Percentiles rank a stretch among this genome's conserved stretches.
Evolutionary conservation across 768 basidiomycete genomes (phyloP).

Genomic region (Collybia sordida): DNA sequence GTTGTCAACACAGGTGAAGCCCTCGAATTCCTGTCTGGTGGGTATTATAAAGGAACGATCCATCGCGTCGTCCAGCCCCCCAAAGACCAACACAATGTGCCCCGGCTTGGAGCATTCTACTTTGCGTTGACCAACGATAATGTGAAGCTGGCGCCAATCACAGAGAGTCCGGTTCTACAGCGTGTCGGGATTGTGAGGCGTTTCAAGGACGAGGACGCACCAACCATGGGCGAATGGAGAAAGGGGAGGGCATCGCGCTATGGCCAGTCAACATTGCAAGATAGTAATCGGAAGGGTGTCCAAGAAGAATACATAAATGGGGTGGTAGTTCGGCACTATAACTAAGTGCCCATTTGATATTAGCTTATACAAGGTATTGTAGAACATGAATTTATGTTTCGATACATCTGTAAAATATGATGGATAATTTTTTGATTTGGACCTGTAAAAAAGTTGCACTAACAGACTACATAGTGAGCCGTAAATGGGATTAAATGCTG

Average conservation of each 20-base stretch:
- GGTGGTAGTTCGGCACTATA: conserved; percentile 47
- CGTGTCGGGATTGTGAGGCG: conserved; percentile 30
- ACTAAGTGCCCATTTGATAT: conserved; percentile 21
- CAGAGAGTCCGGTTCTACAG: conserved; percentile 42
- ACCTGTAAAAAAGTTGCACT: no score
- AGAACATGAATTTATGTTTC: no score
- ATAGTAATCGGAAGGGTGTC: conserved; percentile 32
- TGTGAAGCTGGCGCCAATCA: conserved; percentile 37
- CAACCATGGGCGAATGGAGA: conserved; percentile 41
- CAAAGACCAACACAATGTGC: conserved; percentile 36
- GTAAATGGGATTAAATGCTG: no score
- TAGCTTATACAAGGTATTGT: no score
- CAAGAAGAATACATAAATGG: conserved; percentile 49
- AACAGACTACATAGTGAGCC: no score
- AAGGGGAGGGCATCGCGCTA: conserved; percentile 40
- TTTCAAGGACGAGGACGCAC: conserved; percentile 34
- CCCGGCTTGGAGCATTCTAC: conserved; percentile 49
- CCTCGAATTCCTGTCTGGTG: conserved; percentile 47
- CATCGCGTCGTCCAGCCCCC: conserved; percentile 53
- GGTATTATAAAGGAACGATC: conserved; percentile 48
- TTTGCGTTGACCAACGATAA: conserved; percentile 46
- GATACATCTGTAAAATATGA: no score
- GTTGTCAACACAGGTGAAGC: conserved; percentile 49
- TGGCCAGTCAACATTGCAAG: conserved; percentile 32
- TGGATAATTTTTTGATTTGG: no score